Evolutionary conservation across 495 filamentous ascomycete genomes (phyloP).

Genomic region (Aspergillus carlsbadensis): DNA sequence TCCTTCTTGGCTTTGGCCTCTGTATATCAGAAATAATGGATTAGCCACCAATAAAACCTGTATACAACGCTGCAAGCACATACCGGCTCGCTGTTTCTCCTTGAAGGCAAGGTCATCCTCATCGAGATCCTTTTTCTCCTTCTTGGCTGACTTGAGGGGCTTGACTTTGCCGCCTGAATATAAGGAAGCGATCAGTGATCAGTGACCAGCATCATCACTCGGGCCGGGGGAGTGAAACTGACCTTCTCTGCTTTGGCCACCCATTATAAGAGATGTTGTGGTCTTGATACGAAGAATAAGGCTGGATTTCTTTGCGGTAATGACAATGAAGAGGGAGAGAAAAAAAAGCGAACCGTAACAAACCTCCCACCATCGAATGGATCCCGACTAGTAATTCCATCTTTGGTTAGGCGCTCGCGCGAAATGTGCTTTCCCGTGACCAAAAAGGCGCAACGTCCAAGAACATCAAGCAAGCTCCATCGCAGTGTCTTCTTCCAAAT

Average conservation of each 20-base stretch:
- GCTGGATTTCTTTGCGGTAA: slow-evolving; percentile 14
- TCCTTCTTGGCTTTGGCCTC: slow-evolving; percentile 79
- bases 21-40: slow-evolving; percentile 24
- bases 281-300: slow-evolving; percentile 3
- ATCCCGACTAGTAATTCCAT: slow-evolving; percentile 15
- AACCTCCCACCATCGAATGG: too few relatives aligned
- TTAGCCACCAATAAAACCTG: not conserved
- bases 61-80: slow-evolving; percentile 19
- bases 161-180: slow-evolving; percentile 76
- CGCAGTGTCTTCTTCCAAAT: not conserved
- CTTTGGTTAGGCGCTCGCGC: slow-evolving; percentile 21
- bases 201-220: not conserved
- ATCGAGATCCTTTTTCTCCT: slow-evolving; percentile 70
- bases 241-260: slow-evolving; percentile 70
- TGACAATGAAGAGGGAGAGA: slow-evolving; percentile 24
- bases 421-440: slow-evolving; percentile 16
- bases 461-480: not conserved
- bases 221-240: slow-evolving; percentile 6
- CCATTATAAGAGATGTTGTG: slow-evolving; percentile 46
- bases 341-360: slow-evolving; percentile 17
- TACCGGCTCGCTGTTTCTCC: slow-evolving; percentile 74
- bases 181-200: slow-evolving; percentile 1
- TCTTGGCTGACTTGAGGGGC: slow-evolving; percentile 80
- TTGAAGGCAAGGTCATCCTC: slow-evolving; percentile 74
- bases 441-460: slow-evolving; percentile 1